Evolutionary conservation across 1,284 basidiomycete genomes (phyloP), one percentile per base, ranked within the genome.

Genomic region (Heterobasidion occidentale): DNA sequence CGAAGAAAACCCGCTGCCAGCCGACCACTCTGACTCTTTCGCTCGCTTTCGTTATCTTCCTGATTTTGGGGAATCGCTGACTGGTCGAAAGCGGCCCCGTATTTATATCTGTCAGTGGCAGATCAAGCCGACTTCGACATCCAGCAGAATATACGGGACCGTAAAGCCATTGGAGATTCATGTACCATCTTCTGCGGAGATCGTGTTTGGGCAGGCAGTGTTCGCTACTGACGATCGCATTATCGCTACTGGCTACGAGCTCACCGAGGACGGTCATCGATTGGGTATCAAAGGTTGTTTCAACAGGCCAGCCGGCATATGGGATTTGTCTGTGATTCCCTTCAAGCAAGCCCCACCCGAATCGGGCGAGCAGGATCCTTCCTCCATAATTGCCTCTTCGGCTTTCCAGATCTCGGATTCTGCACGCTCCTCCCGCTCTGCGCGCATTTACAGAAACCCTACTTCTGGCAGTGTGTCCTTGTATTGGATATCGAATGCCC

Each of bases 221-320:
- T 86, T 88, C 63, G 71, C 67, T 4, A 64, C 67, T 0, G 72
- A 77, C 14, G 62, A 73, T 34, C 66, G 64, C 19, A 63, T 90
- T 7, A 79, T 79, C 54, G 80, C 80, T 0, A 84, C 82, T 1
- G 86, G 83, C 0, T 86, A 83, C 62, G 79, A 84, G 52, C 72
- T 77, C 54, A 77, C 77, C 0, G 61, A 65, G 2, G 86, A 88
- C 52, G 80, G 78, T 7, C 76, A 79, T 52, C 63, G 81, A 27
- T 71, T 89, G 7, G 88, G 88, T 0, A 66, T 85, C 56, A 80
- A 78, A 56, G 74, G 72, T 17, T 90, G 88, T 66, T 76, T 73
- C 59, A 90, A 90, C 62, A 75, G 86, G 1, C 80, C 81, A 0
- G 68, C 76, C 1, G 74, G 75, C 0, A 78, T 90, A 33, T 87